A percentile compares a stretch with the other conserved stretches of the same genome.
Conservation (phyloP, 371 early-diverging fungal genomes). For the Rhizopus arrhizus region DNA sequence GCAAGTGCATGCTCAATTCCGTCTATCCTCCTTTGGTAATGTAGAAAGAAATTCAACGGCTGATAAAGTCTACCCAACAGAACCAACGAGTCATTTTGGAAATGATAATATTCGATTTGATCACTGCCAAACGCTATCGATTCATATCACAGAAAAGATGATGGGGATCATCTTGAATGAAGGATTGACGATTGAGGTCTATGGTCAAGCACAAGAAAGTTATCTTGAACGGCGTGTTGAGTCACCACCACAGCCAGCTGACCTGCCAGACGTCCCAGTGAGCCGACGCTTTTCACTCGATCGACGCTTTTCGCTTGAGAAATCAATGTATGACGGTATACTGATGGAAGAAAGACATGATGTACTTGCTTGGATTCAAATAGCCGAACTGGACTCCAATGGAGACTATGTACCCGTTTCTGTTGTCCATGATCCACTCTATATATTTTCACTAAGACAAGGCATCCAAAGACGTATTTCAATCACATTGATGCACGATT, state of each 20-base stretch:
- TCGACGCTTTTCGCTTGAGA: conserved; percentile 20
- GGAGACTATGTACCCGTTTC: conserved; percentile 73
- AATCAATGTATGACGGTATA: conserved; percentile 29
- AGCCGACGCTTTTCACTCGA: conserved; percentile 20
- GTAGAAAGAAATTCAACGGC: conserved; percentile 35
- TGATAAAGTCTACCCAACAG: conserved; percentile 68
- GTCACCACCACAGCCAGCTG: conserved; percentile 6
- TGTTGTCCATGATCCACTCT: conserved; percentile 35
- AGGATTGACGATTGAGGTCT: conserved; percentile 60
- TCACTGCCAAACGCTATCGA: conserved; percentile 63
- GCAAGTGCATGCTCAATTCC: conserved; percentile 78
- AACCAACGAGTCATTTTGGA: conserved; percentile 61
- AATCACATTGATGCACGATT: conserved; percentile 64
- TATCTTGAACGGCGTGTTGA: conserved; percentile 21
- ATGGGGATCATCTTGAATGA: conserved; percentile 51
- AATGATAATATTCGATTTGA: conserved; percentile 55
- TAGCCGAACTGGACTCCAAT: conserved; percentile 61
- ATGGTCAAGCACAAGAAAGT: conserved; percentile 55
- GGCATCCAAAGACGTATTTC: conserved; percentile 77
- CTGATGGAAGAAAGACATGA: conserved; percentile 64
- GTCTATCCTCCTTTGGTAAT: conserved; percentile 61
- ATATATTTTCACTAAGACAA: conserved; percentile 70
- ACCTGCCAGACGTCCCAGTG: conserved; percentile 9
- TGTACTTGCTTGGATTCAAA: conserved; percentile 62
- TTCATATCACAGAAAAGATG: conserved; percentile 48